phyloP scores from a whole-genome alignment of 2,329 filamentous ascomycete genomes.

The Trichoderma hamatum region DNA sequence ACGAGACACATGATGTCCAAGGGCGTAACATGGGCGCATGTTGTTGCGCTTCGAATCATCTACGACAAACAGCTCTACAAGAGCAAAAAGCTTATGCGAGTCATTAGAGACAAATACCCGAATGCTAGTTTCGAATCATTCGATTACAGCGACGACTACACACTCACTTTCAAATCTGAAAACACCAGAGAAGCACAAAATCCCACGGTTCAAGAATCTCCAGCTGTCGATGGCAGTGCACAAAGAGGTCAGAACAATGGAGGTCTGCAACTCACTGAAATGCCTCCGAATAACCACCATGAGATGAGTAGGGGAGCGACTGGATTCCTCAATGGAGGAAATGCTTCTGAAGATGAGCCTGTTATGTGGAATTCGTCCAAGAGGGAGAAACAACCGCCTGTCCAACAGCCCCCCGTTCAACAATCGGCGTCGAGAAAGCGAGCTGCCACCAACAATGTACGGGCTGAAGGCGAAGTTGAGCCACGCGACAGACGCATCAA shows the following conservation, averaged over 20 bases:
- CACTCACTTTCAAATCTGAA: background rate
- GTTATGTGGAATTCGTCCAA: background rate
- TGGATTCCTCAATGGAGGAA: background rate
- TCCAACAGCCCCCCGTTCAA: too few species aligned
- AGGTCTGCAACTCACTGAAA: too few species aligned
- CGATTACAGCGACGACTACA: slow-evolving; percentile 2
- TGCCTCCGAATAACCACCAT: background rate
- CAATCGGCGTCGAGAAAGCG: background rate
- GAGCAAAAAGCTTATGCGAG: slow-evolving; percentile 12
- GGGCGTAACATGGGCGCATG: slow-evolving; percentile 27
- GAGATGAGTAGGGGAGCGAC: background rate
- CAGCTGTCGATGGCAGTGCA: background rate
- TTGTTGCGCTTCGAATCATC: slow-evolving; percentile 18
- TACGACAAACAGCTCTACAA: slow-evolving; percentile 19
- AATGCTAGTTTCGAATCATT: slow-evolving; percentile 10
- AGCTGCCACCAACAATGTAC: background rate
- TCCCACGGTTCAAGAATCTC: background rate
- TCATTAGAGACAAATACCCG: slow-evolving; percentile 13
- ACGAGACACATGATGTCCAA: background rate
- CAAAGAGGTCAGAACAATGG: background rate
- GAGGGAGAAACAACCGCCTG: background rate
- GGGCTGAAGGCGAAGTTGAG: background rate
- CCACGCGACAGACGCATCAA: background rate
- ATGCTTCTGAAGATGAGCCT: background rate
- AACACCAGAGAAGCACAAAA: background rate